A percentile compares a stretch with the other conserved stretches of the same genome.
phyloP scores from a whole-genome alignment of 371 early-diverging fungal species.

The Mucor circinelloides region DNA sequence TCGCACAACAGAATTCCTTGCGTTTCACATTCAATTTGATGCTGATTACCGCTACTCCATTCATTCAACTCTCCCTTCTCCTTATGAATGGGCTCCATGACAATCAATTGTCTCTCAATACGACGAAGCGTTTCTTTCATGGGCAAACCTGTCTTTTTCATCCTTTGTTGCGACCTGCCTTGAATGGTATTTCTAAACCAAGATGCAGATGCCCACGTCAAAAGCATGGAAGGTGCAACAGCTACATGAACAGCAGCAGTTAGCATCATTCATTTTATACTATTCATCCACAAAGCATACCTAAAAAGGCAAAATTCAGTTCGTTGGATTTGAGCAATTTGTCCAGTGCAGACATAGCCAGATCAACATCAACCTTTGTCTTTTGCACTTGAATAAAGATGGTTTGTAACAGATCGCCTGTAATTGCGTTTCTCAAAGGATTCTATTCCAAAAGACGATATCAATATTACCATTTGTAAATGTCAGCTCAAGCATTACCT shows the following conservation, averaged over 20 bases:
- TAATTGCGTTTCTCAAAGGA: constrained; percentile 65
- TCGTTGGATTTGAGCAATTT: constrained; percentile 93
- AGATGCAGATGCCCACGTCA: constrained; percentile 54
- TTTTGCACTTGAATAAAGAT: constrained; percentile 92
- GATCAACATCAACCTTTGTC: constrained; percentile 88
- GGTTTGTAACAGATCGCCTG: constrained; percentile 78
- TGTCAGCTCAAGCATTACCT: constrained; percentile 35
- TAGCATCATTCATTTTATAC: background rate
- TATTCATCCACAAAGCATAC: constrained; percentile 28
- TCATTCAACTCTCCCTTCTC: constrained; percentile 6
- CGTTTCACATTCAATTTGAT: constrained; percentile 56
- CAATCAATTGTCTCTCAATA: constrained; percentile 48
- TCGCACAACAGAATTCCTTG: constrained; percentile 79
- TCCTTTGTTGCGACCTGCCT: constrained; percentile 33
- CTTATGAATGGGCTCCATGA: constrained; percentile 18
- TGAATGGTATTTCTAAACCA: constrained; percentile 50
- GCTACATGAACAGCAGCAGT: constrained; percentile 26
- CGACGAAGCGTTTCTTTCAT: constrained; percentile 50
- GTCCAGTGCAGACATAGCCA: constrained; percentile 92
- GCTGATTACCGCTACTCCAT: constrained; percentile 13
- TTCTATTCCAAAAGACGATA: constrained; percentile 23
- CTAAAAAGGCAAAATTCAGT: constrained; percentile 91
- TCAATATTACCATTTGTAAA: background rate
- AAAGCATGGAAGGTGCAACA: constrained; percentile 66
- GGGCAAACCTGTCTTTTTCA: constrained; percentile 36